Percentiles rank a stretch among this genome's conserved stretches.
Conservation (phyloP, 805 yeast genomes). For the Myxozyma vanderwaltii region DNA sequence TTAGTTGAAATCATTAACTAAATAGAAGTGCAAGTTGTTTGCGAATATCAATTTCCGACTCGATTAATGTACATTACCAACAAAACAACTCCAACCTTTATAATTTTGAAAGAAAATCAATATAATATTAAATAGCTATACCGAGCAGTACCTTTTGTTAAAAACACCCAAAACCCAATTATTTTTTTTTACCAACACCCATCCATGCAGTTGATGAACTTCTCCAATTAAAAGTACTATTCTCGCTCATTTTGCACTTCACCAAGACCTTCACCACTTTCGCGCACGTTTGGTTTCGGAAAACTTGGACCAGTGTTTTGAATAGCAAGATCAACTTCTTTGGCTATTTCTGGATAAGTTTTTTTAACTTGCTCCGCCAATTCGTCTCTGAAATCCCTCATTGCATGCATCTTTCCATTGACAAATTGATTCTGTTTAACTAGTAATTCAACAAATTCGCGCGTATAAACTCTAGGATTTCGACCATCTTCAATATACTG, state of each 20-base stretch:
- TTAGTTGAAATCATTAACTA: not conserved
- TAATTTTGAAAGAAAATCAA: too few relatives aligned
- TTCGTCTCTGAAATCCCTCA: slow-evolving; percentile 56
- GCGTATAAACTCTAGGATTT: slow-evolving; percentile 93
- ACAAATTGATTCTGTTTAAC: slow-evolving; percentile 84
- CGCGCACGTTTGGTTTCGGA: not conserved
- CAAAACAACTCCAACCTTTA: too few relatives aligned
- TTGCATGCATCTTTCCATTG: slow-evolving; percentile 77
- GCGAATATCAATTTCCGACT: too few relatives aligned
- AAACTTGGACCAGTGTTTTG: slow-evolving; percentile 24
- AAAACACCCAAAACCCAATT: not conserved
- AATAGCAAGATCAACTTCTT: slow-evolving; percentile 46
- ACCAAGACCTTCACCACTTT: not conserved
- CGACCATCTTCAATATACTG: slow-evolving; percentile 94
- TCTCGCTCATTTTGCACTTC: not conserved
- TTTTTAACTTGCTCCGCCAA: slow-evolving; percentile 68
- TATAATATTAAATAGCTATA: not conserved
- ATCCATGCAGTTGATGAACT: not conserved
- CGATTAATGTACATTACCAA: too few relatives aligned
- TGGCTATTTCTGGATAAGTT: slow-evolving; percentile 77
- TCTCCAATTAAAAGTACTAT: not conserved
- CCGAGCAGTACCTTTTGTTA: too few relatives aligned
- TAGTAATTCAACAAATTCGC: slow-evolving; percentile 95
- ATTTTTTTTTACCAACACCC: not conserved
- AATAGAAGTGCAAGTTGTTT: not conserved